These are phyloP conservation scores for Fusarium lyarnte DNA, from an alignment of 2,329 filamentous ascomycete species.

Conservation along the genomic window DNA sequence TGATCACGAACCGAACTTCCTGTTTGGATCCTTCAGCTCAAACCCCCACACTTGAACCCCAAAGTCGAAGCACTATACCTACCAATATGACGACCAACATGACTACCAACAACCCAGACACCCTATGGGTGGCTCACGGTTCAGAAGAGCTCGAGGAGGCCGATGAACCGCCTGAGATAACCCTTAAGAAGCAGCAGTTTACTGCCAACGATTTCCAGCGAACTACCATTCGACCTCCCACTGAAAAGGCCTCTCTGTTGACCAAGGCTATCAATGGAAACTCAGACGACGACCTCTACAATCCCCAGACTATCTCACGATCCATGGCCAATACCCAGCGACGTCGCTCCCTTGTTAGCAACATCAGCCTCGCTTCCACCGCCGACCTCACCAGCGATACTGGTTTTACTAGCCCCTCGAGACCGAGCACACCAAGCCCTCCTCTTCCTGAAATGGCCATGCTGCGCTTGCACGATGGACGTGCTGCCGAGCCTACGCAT, in stretches of 20 bases:
- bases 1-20: constrained; percentile 11
- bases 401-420: constrained; percentile 87
- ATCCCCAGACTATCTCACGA: constrained; percentile 45
- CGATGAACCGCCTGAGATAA: constrained; percentile 85
- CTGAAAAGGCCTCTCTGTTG: constrained; percentile 80
- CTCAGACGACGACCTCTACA: constrained; percentile 65
- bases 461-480: constrained; percentile 51
- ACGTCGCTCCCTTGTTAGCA: constrained; percentile 79
- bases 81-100: constrained; percentile 50
- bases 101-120: constrained; percentile 43
- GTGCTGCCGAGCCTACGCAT: constrained; percentile 41
- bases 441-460: constrained; percentile 72
- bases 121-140: constrained; percentile 49
- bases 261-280: constrained; percentile 82
- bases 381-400: constrained; percentile 96
- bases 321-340: constrained; percentile 51
- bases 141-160: constrained; percentile 77
- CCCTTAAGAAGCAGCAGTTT: constrained; percentile 41
- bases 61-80: constrained; percentile 43
- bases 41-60: constrained; percentile 23
- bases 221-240: constrained; percentile 58
- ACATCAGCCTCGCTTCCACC: constrained; percentile 81
- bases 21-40: constrained; percentile 18
- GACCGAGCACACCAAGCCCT: constrained; percentile 88
- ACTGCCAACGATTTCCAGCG: constrained; percentile 55